Percentiles rank a stretch among this genome's conserved stretches.
Conservation (phyloP, 2,329 filamentous ascomycete genomes). For the Trichoderma semiorbis region DNA sequence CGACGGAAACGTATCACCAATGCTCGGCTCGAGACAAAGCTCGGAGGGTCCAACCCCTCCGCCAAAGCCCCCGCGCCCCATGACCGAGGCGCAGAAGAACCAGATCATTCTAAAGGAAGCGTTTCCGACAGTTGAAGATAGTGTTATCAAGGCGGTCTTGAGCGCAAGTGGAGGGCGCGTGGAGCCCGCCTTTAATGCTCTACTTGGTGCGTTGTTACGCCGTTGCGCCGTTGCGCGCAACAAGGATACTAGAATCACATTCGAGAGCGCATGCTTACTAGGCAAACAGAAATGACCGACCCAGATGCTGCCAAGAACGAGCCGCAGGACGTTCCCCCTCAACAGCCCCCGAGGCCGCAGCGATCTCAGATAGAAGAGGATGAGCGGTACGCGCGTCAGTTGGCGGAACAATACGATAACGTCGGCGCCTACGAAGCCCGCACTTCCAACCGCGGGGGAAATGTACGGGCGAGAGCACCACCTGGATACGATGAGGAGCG, state of each 20-base stretch:
- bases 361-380: slow-evolving; percentile 82
- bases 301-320: slow-evolving; percentile 62
- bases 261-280: slow-evolving; percentile 12
- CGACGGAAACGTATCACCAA: slow-evolving; percentile 33
- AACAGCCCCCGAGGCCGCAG: slow-evolving; percentile 75
- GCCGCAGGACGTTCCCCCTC: slow-evolving; percentile 58
- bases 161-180: slow-evolving; percentile 81
- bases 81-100: slow-evolving; percentile 78
- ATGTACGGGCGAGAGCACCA: slow-evolving; percentile 36
- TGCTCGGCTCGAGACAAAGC: slow-evolving; percentile 25
- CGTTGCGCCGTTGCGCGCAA: background rate
- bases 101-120: slow-evolving; percentile 88
- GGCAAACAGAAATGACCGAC: slow-evolving; percentile 67
- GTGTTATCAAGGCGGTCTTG: slow-evolving; percentile 84
- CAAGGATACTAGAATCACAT: background rate
- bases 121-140: slow-evolving; percentile 76
- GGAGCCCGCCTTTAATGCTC: slow-evolving; percentile 91
- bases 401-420: slow-evolving; percentile 85
- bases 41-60: slow-evolving; percentile 49
- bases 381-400: slow-evolving; percentile 85
- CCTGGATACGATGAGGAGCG: slow-evolving; percentile 38
- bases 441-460: slow-evolving; percentile 44
- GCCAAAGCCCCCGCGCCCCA: slow-evolving; percentile 79
- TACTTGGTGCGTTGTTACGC: slow-evolving; percentile 60
- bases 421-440: slow-evolving; percentile 56